Percentiles rank a stretch among this genome's conserved stretches.
These are phyloP conservation scores for Claviceps cyperi DNA, from an alignment of 2,329 filamentous ascomycete genomes.

Conservation along the genomic window DNA sequence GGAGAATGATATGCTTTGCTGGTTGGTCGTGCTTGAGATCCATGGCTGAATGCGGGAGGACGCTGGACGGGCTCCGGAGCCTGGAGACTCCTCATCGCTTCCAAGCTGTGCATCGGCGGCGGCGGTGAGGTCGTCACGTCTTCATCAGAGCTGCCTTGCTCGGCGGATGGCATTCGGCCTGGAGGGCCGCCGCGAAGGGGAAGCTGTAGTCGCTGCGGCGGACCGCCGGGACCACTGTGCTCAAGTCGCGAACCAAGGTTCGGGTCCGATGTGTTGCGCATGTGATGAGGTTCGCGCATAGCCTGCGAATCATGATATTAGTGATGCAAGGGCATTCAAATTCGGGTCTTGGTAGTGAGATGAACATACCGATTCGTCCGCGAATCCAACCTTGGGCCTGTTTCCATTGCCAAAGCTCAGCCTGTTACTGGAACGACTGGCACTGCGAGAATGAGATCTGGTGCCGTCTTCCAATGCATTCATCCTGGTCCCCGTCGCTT, in stretches of 20 bases:
- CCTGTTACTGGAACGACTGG: slow-evolving; percentile 43
- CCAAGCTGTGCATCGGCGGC: slow-evolving; percentile 34
- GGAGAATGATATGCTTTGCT: slow-evolving; percentile 57
- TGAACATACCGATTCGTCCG: slow-evolving; percentile 28
- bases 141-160: slow-evolving; percentile 43
- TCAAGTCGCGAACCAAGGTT: slow-evolving; percentile 15
- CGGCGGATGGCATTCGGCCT: slow-evolving; percentile 32
- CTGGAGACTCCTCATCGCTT: slow-evolving; percentile 38
- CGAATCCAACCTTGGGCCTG: slow-evolving; percentile 39
- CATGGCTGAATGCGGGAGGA: slow-evolving; percentile 69
- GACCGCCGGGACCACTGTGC: slow-evolving; percentile 13
- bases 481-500: slow-evolving; percentile 71
- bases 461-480: slow-evolving; percentile 41
- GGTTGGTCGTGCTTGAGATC: slow-evolving; percentile 53
- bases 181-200: slow-evolving; percentile 25
- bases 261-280: slow-evolving; percentile 34
- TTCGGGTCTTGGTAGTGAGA: not conserved
- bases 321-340: not conserved
- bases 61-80: slow-evolving; percentile 63
- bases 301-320: slow-evolving; percentile 17
- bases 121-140: slow-evolving; percentile 25
- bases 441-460: slow-evolving; percentile 32
- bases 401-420: slow-evolving; percentile 33
- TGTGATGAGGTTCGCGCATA: slow-evolving; percentile 21
- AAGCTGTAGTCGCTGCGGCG: slow-evolving; percentile 20